Base-by-base conservation (phyloP, 176 grass and related monocot species). In the Phoenix roebelenii region DNA sequence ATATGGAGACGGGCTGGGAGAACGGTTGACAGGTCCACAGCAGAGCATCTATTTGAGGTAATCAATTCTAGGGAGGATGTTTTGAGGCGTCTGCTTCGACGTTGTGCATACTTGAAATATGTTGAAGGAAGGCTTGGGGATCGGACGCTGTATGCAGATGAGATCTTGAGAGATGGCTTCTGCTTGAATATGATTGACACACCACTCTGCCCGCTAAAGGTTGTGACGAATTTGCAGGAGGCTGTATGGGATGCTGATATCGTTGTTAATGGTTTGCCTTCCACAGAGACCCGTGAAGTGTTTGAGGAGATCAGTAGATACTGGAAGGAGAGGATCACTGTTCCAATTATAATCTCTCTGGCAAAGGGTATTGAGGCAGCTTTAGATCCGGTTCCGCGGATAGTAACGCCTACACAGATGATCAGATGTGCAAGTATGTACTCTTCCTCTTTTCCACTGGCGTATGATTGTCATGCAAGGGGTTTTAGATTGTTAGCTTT, bases 181-280 rank as follows among this genome's bases (percentile, higher is more conserved):
- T 97, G 93, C 22, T 55, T 91, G 30, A 97, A 97, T 63, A 97
- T 97, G 93, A 71, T 97, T 4, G 93, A 97, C 4, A 96, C 91
- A 10, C 86, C 91, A 0, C 80, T 96, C 49, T 96, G 91, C 60
- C 91, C 91, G 9, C 19, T 97, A 66, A 97, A 97, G 79, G 84
- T 97, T 48, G 87, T 97, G 61, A 97, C 93, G 29, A 97, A 97
- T 58, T 72, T 97, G 68, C 93, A 97, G 70, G 87, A 97, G 71
- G 93, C 93, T n/a, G 87, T 97, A 35, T 97, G 93, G 93, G 93
- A 97, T 49, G 93, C 93, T 4, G 93, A 97, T 57, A 97, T 97
- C 35, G 93, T 97, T 44, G 84, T 97, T 12, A 97, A 91, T 59
- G 93, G 87, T 1, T 25, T 97, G 59, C 93, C 93, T 5, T 97